Evolutionary conservation across 768 basidiomycete species (phyloP).

Genomic region (Erythrobasidium yunnanense): DNA sequence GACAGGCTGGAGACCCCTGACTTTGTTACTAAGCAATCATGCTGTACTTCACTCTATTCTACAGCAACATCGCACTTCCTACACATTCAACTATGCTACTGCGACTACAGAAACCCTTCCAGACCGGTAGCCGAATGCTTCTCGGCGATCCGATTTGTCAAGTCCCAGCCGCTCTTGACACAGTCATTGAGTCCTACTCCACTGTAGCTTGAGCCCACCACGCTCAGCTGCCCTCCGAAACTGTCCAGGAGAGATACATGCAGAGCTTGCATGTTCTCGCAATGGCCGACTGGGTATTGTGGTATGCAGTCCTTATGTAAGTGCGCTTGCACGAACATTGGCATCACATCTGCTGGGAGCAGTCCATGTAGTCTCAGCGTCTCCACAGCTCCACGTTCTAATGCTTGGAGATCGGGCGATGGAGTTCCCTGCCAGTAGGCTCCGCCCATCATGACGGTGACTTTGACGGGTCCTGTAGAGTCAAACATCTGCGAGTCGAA

Average conservation of each 20-base stretch:
- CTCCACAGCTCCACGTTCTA: constrained; percentile 16
- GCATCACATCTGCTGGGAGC: constrained; percentile 13
- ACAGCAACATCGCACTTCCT: too few relatives aligned
- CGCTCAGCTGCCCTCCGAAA: constrained; percentile 7
- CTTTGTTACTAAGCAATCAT: too few relatives aligned
- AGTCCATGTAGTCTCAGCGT: constrained; percentile 19
- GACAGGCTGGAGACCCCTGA: too few relatives aligned
- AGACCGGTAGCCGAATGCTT: neutral
- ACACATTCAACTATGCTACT: too few relatives aligned
- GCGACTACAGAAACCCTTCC: neutral
- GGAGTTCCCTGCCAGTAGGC: constrained; percentile 49
- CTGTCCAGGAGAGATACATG: constrained; percentile 43
- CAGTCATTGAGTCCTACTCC: constrained; percentile 30
- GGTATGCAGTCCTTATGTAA: constrained; percentile 65
- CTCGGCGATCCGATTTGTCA: neutral
- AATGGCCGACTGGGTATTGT: constrained; percentile 61
- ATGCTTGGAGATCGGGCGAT: constrained; percentile 34
- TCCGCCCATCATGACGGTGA: constrained; percentile 85
- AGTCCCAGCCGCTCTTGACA: constrained; percentile 13
- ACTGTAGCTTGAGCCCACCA: constrained; percentile 27
- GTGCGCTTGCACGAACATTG: constrained; percentile 30
- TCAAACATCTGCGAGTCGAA: constrained; percentile 75
- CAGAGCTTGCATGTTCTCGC: constrained; percentile 57
- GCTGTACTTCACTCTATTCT: too few relatives aligned
- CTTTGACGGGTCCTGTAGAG: constrained; percentile 49